A percentile compares a stretch with the other conserved stretches of the same genome.
phyloP scores from a whole-genome alignment of 768 basidiomycete genomes.

The Hortiboletus flavorubellus region DNA sequence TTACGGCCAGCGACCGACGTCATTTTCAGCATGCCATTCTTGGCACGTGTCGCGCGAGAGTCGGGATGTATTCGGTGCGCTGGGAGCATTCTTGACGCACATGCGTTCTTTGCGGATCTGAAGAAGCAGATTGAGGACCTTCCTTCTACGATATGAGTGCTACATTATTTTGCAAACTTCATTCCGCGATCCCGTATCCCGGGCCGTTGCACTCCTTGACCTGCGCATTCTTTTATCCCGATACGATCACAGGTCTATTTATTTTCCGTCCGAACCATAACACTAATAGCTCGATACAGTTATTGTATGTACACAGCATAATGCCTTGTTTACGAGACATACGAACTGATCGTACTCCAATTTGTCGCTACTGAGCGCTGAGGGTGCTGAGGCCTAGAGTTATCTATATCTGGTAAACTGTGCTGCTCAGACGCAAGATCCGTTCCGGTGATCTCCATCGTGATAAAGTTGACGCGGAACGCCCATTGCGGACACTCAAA shows the following conservation, averaged over 20 bases:
- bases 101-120: slow-evolving; percentile 51
- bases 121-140: slow-evolving; percentile 56
- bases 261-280: not conserved
- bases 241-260: not conserved
- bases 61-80: slow-evolving; percentile 62
- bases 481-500: slow-evolving; percentile 11
- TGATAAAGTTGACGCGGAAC: not conserved
- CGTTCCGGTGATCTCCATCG: not conserved
- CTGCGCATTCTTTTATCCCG: not conserved
- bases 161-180: not conserved
- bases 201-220: not conserved
- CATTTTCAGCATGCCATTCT: slow-evolving; percentile 59
- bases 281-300: not conserved
- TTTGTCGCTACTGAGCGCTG: not conserved
- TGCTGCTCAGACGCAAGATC: slow-evolving; percentile 12
- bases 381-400: not conserved
- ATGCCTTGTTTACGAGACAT: not conserved
- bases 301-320: not conserved
- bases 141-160: slow-evolving; percentile 40
- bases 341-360: not conserved
- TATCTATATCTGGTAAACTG: not conserved
- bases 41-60: slow-evolving; percentile 47
- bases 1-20: slow-evolving; percentile 53
- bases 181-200: not conserved
- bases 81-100: slow-evolving; percentile 61